These are phyloP conservation scores for Mycosarcoma maydis DNA, from an alignment of 1,284 basidiomycete genomes.

Conservation along the genomic window DNA sequence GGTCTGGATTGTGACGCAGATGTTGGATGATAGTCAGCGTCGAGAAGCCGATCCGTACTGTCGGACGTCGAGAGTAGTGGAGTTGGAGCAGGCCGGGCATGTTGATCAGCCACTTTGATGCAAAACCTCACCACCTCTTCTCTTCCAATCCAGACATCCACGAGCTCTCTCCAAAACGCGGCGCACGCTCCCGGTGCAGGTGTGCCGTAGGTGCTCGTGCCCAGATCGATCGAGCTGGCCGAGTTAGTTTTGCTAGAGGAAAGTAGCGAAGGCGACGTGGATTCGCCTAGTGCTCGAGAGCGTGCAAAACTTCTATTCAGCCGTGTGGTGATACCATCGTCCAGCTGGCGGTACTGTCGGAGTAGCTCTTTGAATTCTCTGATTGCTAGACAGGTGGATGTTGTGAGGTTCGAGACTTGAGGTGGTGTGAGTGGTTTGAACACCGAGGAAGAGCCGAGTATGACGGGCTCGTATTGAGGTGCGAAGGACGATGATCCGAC, in stretches of 20 bases:
- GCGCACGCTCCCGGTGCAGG: slow-evolving; percentile 42
- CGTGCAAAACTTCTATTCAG: slow-evolving; percentile 56
- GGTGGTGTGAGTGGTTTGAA: slow-evolving; percentile 34
- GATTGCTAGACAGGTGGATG: slow-evolving; percentile 48
- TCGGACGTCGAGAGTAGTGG: not conserved
- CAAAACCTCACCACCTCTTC: slow-evolving; percentile 60
- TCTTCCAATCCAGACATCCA: slow-evolving; percentile 55
- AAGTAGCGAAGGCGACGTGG: slow-evolving; percentile 51
- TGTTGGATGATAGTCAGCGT: slow-evolving; percentile 37
- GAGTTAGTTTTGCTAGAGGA: slow-evolving; percentile 24
- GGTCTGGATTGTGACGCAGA: not conserved
- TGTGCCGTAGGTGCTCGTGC: slow-evolving; percentile 52
- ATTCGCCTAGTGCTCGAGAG: slow-evolving; percentile 51
- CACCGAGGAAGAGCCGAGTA: slow-evolving; percentile 32
- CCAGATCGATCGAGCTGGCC: slow-evolving; percentile 44
- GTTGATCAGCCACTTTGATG: slow-evolving; percentile 41
- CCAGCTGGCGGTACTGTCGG: slow-evolving; percentile 59
- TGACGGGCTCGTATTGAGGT: slow-evolving; percentile 28
- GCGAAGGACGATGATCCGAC: slow-evolving; percentile 4
- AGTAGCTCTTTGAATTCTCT: slow-evolving; percentile 59
- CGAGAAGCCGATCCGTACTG: slow-evolving; percentile 34
- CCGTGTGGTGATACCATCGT: slow-evolving; percentile 59
- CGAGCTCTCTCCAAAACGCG: slow-evolving; percentile 55
- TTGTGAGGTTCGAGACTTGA: slow-evolving; percentile 44
- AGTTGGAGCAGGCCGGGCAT: not conserved